A percentile compares a stretch with the other conserved stretches of the same genome.
phyloP scores from a whole-genome alignment of 1,284 basidiomycete genomes.

The Apiotrichum gamsii region DNA sequence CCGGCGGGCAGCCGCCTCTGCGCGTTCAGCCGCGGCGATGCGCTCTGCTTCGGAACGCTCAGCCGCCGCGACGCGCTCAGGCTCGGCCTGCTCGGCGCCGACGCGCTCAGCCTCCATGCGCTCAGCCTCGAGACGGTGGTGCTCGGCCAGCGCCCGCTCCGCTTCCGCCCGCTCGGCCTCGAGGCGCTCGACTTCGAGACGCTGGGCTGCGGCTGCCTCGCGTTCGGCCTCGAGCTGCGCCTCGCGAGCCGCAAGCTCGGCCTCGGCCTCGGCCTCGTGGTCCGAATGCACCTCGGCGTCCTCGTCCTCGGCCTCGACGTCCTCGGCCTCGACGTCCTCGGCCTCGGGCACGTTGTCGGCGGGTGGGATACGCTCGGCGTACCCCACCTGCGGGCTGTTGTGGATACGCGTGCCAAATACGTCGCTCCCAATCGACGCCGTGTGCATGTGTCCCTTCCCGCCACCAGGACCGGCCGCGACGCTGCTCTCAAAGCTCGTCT shows the following conservation, averaged over 20 bases:
- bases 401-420: no score
- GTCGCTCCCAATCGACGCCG: no score
- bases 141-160: slow-evolving; percentile 4
- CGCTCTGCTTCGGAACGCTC: slow-evolving; percentile 7
- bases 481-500: no score
- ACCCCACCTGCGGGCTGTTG: no score
- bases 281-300: no score
- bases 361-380: no score
- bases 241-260: neutral
- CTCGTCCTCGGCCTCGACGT: neutral
- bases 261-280: neutral
- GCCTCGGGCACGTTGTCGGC: no score
- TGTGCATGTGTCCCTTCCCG: no score
- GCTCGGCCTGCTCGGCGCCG: neutral
- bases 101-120: slow-evolving; percentile 2
- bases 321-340: neutral
- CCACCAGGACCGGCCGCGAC: no score
- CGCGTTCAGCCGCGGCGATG: no score
- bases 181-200: neutral
- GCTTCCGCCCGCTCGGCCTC: slow-evolving; percentile 2
- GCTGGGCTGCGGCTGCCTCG: neutral
- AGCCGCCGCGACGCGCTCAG: slow-evolving; percentile 7
- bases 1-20: slow-evolving; percentile 1
- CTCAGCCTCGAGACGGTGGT: neutral
- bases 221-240: neutral